Evolutionary conservation across 352 stramenopile species (phyloP).

Genomic region (Phytophthora quininea): DNA sequence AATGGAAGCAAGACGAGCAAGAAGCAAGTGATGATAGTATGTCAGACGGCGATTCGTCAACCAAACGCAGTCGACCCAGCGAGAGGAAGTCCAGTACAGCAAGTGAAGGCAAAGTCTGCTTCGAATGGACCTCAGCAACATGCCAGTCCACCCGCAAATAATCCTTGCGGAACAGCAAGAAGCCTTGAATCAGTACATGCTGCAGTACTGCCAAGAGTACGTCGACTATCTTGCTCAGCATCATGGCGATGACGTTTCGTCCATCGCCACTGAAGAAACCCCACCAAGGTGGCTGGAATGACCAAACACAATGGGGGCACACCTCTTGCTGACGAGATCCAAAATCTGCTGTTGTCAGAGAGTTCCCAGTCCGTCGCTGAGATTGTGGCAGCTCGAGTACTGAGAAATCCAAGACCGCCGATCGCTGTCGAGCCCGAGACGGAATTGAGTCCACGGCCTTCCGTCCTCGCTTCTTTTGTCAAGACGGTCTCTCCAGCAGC

Average conservation of each 20-base stretch:
- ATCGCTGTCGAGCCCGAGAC: constrained; percentile 20
- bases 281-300: not conserved
- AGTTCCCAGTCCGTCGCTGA: constrained; percentile 79
- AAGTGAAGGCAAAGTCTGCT: constrained; percentile 32
- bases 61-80: constrained; percentile 27
- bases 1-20: constrained; percentile 51
- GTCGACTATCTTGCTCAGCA: constrained; percentile 50
- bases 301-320: constrained; percentile 2
- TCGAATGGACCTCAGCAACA: constrained; percentile 45
- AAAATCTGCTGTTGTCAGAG: constrained; percentile 69
- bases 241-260: constrained; percentile 10
- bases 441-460: constrained; percentile 17
- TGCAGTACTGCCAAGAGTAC: constrained; percentile 69
- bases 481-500: constrained; percentile 4
- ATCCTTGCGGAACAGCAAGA: constrained; percentile 59
- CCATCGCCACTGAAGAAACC: constrained; percentile 22
- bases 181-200: constrained; percentile 57
- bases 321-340: constrained; percentile 58
- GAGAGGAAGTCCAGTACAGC: constrained; percentile 5
- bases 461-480: constrained; percentile 6
- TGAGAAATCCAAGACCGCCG: constrained; percentile 12
- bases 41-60: constrained; percentile 35
- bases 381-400: constrained; percentile 30
- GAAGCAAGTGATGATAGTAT: constrained; percentile 32
- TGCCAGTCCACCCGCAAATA: constrained; percentile 55